Percentiles rank a stretch among this genome's conserved stretches.
Evolutionary conservation across 2,329 filamentous ascomycete species (phyloP).

Genomic region (Colletotrichum scovillei): DNA sequence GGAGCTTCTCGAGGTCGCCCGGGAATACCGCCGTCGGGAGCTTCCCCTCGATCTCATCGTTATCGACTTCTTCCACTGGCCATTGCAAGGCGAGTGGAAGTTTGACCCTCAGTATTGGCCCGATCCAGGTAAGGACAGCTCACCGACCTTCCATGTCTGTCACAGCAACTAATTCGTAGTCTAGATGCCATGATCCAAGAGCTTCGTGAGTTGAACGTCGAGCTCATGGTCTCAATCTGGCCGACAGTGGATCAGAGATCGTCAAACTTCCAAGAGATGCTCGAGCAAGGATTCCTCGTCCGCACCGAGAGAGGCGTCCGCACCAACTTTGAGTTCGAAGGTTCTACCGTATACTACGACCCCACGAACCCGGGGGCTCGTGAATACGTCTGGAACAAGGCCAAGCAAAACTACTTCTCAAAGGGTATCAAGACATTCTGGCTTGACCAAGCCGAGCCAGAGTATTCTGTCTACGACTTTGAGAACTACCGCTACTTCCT

Average conservation of each 20-base stretch:
- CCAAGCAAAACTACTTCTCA: slow-evolving; percentile 69
- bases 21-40: slow-evolving; percentile 64
- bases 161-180: too few species aligned
- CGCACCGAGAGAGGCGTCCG: slow-evolving; percentile 69
- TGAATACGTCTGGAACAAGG: slow-evolving; percentile 68
- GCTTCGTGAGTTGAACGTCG: slow-evolving; percentile 66
- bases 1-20: slow-evolving; percentile 65
- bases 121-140: slow-evolving; percentile 54
- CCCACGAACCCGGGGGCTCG: slow-evolving; percentile 71
- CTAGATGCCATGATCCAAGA: slow-evolving; percentile 71
- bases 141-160: too few species aligned
- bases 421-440: slow-evolving; percentile 74
- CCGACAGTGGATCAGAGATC: slow-evolving; percentile 58
- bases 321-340: slow-evolving; percentile 68
- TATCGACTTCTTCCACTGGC: slow-evolving; percentile 74
- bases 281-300: slow-evolving; percentile 65
- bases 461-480: slow-evolving; percentile 74
- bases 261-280: slow-evolving; percentile 44
- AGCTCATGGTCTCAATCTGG: slow-evolving; percentile 78
- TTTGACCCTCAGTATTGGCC: slow-evolving; percentile 75
- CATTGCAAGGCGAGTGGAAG: slow-evolving; percentile 73
- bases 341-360: slow-evolving; percentile 71
- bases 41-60: slow-evolving; percentile 71
- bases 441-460: slow-evolving; percentile 77
- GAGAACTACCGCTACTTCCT: slow-evolving; percentile 73